Evolutionary conservation across 1,284 basidiomycete species (phyloP).

Genomic region (Pseudozyma flocculosa): DNA sequence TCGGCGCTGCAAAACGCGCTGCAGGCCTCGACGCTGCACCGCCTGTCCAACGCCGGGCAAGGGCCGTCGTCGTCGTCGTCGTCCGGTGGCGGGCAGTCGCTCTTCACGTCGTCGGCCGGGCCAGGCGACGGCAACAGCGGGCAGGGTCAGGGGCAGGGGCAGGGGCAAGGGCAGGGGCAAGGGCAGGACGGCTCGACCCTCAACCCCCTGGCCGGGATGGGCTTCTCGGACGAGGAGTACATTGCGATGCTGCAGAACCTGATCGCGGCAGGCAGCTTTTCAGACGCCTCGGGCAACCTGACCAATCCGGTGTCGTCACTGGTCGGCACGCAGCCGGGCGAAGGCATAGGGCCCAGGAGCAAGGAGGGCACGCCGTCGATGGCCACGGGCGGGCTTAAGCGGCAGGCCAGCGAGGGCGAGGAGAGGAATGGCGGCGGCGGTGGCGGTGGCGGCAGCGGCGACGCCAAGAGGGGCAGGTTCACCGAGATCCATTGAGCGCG

Average conservation of each 20-base stretch:
- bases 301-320: too few species aligned
- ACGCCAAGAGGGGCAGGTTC: too few species aligned
- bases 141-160: constrained; percentile 1
- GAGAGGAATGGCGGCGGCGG: too few species aligned
- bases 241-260: constrained; percentile 52
- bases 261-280: constrained; percentile 42
- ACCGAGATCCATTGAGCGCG: too few species aligned
- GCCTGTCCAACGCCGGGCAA: neutral
- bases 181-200: constrained; percentile 20
- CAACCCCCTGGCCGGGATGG: constrained; percentile 50
- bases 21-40: neutral
- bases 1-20: constrained; percentile 7
- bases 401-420: too few species aligned
- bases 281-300: constrained; percentile 18
- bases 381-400: too few species aligned
- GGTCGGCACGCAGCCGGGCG: too few species aligned
- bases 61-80: neutral
- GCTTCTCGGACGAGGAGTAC: constrained; percentile 53
- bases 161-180: too few species aligned
- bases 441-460: too few species aligned
- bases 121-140: constrained; percentile 1
- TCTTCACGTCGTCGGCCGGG: neutral
- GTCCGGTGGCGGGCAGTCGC: too few species aligned
- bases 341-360: too few species aligned
- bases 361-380: too few species aligned